Base-by-base conservation (phyloP, 2,329 filamentous ascomycete genomes). In the Lecanosticta acicola region DNA sequence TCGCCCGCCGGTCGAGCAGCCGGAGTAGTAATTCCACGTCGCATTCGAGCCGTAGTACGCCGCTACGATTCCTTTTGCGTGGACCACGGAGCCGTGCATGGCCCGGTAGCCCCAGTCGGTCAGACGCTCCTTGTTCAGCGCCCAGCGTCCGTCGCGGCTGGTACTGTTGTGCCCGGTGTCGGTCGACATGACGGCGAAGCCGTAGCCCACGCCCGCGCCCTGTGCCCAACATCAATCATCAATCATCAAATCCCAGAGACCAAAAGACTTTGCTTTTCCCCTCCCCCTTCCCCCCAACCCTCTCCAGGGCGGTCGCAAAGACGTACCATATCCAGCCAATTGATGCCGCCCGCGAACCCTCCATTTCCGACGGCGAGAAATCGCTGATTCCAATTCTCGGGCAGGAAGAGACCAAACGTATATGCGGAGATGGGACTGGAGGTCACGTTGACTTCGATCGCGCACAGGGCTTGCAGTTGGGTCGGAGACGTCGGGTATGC, bases 1-100 rank as follows among this genome's bases (percentile, higher is more conserved):
- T 0, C 79, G 43, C 1, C 80, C 79, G 4, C 80, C 80, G 0
- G 76, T 74, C 0, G 77, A 81, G 56, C 79, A 82, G 5, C 79
- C 79, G 2, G 74, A 57, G 49, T 74, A 81, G 60, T 81, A 82
- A 4, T 70, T 72, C 42, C 71, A 73, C 10, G 63, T 59, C 1
- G 69, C 66, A 0, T 61, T 55, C 7, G 58, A 66, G 2, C 64
- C 60, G 51, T 80, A 80, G 62, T 74, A 80, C 1, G 65, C 62
- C 24, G 71, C 55, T 1, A 71, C 67, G 9, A 80, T 59, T 11
- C 64, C 45, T 56, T 79, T 79, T 4, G 71, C 71, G 5, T 72
- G 50, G 2, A 67, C 67, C 3, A 75, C 69, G 0, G 73, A 72
- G 5, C 71, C 73, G 54, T 80, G 77, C 61, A 75, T 62, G 3